Percentiles rank a stretch among this genome's conserved stretches.
Evolutionary conservation across 73 alveolate species (phyloP).

Genomic region (Effrenium voratum): DNA sequence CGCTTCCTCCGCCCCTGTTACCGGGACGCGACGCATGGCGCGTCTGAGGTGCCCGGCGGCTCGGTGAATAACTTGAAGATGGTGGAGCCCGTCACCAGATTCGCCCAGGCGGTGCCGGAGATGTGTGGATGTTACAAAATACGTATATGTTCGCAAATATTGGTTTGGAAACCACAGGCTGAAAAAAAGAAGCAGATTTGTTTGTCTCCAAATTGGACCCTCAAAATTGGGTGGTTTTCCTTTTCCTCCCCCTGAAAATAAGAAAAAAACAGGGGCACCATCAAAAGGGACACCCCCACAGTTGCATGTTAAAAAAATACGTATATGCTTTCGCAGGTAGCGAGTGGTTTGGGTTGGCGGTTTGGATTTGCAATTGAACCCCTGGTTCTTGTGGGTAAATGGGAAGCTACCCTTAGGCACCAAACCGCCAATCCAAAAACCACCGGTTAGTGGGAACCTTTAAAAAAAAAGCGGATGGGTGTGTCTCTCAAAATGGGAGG

Average conservation of each 20-base stretch:
- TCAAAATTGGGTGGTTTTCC: neutral
- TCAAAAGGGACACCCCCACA: neutral
- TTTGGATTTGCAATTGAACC: too few species aligned
- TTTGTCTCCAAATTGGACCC: neutral
- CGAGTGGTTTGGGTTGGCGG: too few species aligned
- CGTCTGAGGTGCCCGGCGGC: conserved; percentile 93
- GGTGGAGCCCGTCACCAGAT: conserved; percentile 48
- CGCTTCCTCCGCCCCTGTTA: neutral
- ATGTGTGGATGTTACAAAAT: neutral
- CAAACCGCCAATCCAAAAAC: too few species aligned
- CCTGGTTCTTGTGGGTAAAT: too few species aligned
- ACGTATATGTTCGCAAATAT: neutral
- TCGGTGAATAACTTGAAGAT: conserved; percentile 80
- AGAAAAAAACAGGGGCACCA: neutral
- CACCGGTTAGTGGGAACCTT: too few species aligned
- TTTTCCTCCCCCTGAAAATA: neutral
- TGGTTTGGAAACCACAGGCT: neutral
- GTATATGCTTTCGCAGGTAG: too few species aligned
- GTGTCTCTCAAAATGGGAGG: too few species aligned
- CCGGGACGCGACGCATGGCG: neutral
- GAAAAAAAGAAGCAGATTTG: neutral
- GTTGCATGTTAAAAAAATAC: too few species aligned
- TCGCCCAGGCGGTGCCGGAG: neutral
- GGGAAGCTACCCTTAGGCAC: too few species aligned
- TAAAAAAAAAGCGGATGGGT: too few species aligned